These are phyloP conservation scores for Eutrema yunnanense DNA, from an alignment of 345 rosid genomes.

Conservation along the genomic window DNA sequence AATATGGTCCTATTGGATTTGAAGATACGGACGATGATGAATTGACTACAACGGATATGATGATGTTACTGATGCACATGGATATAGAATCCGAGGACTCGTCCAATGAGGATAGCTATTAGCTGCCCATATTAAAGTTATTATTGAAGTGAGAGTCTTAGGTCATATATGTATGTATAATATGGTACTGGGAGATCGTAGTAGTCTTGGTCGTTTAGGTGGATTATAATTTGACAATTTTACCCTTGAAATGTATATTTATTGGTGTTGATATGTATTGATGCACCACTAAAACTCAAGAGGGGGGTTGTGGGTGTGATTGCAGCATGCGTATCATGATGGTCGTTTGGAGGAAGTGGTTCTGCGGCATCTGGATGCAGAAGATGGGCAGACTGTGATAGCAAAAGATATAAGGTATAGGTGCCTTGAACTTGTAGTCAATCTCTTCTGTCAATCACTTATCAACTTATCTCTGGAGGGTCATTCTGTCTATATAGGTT, in stretches of 20 bases:
- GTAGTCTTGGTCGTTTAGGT: background rate
- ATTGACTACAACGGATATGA: constrained; percentile 44
- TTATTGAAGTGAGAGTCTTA: constrained; percentile 20
- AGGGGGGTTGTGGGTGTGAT: constrained; percentile 15
- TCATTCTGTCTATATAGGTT: constrained; percentile 44
- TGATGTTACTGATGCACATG: constrained; percentile 42
- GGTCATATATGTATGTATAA: constrained; percentile 2
- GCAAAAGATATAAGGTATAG: constrained; percentile 53
- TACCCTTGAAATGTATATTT: constrained; percentile 1
- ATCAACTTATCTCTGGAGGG: constrained; percentile 5
- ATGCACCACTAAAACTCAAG: constrained; percentile 17
- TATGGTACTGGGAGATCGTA: constrained; percentile 9
- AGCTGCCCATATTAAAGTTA: background rate
- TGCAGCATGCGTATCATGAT: constrained; percentile 76
- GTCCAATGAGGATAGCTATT: constrained; percentile 43
- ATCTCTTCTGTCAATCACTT: background rate
- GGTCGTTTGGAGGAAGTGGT: constrained; percentile 76
- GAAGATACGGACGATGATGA: constrained; percentile 41
- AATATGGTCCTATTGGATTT: constrained; percentile 40
- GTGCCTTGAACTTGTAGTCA: background rate
- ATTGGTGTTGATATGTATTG: constrained; percentile 17
- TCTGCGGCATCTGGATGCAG: constrained; percentile 71
- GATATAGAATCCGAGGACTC: constrained; percentile 39
- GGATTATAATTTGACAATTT: background rate
- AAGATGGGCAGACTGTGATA: constrained; percentile 68